Percentiles rank a stretch among this genome's conserved stretches.
These are phyloP conservation scores for Neonectria faginata DNA, from an alignment of 2,329 filamentous ascomycete species.

Conservation along the genomic window DNA sequence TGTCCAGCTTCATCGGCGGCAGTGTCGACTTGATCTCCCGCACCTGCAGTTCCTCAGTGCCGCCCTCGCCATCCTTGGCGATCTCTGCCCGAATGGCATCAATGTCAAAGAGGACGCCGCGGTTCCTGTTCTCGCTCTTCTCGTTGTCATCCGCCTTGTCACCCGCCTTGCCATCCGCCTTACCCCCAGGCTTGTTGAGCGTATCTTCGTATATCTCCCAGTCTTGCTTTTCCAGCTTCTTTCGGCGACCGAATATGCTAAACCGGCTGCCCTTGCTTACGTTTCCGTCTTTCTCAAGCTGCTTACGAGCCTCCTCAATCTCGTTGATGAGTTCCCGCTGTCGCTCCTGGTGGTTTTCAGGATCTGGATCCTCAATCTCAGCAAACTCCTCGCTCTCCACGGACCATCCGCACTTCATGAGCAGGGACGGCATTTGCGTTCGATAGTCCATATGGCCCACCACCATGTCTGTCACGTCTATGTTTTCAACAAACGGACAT, in stretches of 20 bases:
- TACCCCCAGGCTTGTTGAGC: slow-evolving; percentile 52
- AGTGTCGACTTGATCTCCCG: slow-evolving; percentile 89
- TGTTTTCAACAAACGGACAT: slow-evolving; percentile 86
- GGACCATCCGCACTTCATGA: slow-evolving; percentile 89
- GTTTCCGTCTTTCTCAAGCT: slow-evolving; percentile 83
- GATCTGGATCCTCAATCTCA: slow-evolving; percentile 97
- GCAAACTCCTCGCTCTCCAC: slow-evolving; percentile 94
- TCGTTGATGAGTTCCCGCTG: slow-evolving; percentile 96
- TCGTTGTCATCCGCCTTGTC: slow-evolving; percentile 37
- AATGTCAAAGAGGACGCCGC: slow-evolving; percentile 88
- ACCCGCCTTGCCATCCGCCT: slow-evolving; percentile 4
- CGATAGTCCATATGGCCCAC: slow-evolving; percentile 98
- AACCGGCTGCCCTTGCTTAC: slow-evolving; percentile 71
- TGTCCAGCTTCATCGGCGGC: slow-evolving; percentile 86
- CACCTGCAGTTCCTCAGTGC: slow-evolving; percentile 68
- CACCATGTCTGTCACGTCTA: slow-evolving; percentile 87
- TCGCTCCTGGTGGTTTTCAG: slow-evolving; percentile 87
- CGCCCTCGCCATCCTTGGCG: slow-evolving; percentile 73
- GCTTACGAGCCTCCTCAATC: slow-evolving; percentile 92
- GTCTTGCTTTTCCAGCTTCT: slow-evolving; percentile 82
- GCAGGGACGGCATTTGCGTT: slow-evolving; percentile 86
- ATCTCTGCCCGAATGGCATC: slow-evolving; percentile 92
- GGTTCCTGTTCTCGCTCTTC: slow-evolving; percentile 59
- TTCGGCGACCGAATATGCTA: slow-evolving; percentile 85
- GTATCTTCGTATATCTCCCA: slow-evolving; percentile 94